phyloP scores from a whole-genome alignment of 2,329 filamentous ascomycete species.

The Metarhizium anisopliae region DNA sequence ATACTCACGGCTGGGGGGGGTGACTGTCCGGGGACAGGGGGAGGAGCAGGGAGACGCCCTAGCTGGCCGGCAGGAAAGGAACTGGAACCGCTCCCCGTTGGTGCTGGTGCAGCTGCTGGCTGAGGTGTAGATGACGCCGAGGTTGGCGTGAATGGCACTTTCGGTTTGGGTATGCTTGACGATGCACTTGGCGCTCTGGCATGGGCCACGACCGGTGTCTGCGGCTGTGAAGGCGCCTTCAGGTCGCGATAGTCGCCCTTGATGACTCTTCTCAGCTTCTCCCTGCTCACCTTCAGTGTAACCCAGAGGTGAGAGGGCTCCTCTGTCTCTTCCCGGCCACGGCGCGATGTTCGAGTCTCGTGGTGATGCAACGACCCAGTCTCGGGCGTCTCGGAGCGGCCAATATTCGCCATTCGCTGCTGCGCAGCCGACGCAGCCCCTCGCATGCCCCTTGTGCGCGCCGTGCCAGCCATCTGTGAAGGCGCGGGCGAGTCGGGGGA shows the following conservation, averaged over 20 bases:
- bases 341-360: constrained; percentile 61
- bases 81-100: constrained; percentile 23
- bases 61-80: constrained; percentile 44
- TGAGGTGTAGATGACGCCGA: constrained; percentile 27
- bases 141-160: constrained; percentile 26
- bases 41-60: constrained; percentile 60
- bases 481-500: constrained; percentile 76
- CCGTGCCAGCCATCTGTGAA: constrained; percentile 65
- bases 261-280: constrained; percentile 60
- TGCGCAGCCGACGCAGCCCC: constrained; percentile 81
- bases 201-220: constrained; percentile 22
- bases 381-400: constrained; percentile 86
- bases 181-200: constrained; percentile 21
- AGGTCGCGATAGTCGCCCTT: constrained; percentile 41
- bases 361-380: constrained; percentile 52
- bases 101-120: constrained; percentile 13
- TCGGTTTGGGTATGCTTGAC: constrained; percentile 20
- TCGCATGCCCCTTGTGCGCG: constrained; percentile 79
- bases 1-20: constrained; percentile 51
- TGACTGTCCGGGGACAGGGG: constrained; percentile 47
- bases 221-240: constrained; percentile 25
- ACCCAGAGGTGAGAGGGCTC: constrained; percentile 63
- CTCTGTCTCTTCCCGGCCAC: constrained; percentile 69
- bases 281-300: constrained; percentile 63
- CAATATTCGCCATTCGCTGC: constrained; percentile 73